These are phyloP conservation scores for Breynia disticha DNA, from an alignment of 441 rosid genomes.

Conservation along the genomic window DNA sequence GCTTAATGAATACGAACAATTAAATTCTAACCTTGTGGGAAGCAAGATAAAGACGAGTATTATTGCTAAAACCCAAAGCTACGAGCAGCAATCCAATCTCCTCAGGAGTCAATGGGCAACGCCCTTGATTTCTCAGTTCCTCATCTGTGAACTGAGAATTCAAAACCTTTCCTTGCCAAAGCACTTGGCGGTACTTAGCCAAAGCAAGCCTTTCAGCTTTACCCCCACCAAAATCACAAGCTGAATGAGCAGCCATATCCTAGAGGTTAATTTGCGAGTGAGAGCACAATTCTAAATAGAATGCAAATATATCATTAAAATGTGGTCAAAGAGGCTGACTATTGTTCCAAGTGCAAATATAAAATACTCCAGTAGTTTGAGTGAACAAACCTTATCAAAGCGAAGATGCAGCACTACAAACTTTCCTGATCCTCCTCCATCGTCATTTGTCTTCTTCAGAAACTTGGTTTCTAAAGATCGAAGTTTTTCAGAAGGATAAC, in stretches of 20 bases:
- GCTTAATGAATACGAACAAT: not conserved
- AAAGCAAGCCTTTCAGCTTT: constrained; percentile 87
- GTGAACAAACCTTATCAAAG: constrained; percentile 63
- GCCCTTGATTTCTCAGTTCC: constrained; percentile 85
- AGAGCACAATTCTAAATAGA: not conserved
- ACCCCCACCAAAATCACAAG: constrained; percentile 96
- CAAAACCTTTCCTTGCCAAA: constrained; percentile 93
- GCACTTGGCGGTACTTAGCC: constrained; percentile 85
- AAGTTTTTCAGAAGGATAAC: constrained; percentile 35
- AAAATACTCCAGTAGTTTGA: constrained; percentile 2
- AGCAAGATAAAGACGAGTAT: constrained; percentile 86
- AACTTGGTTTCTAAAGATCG: constrained; percentile 26
- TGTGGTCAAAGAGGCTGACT: constrained; percentile 8
- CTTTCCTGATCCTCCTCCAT: constrained; percentile 43
- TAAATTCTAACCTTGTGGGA: constrained; percentile 64
- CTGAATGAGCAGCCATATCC: constrained; percentile 99
- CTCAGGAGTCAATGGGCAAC: constrained; percentile 97
- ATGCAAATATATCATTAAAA: not conserved
- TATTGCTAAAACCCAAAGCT: constrained; percentile 80
- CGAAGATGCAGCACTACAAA: constrained; percentile 91
- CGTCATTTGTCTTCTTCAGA: constrained; percentile 28
- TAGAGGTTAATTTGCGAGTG: constrained; percentile 13
- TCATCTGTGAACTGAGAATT: constrained; percentile 88
- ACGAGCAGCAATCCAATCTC: constrained; percentile 89
- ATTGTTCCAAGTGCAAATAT: not conserved